These are phyloP conservation scores for Aspergillus puulaauensis DNA, from an alignment of 2,329 filamentous ascomycete genomes.

Conservation along the genomic window DNA sequence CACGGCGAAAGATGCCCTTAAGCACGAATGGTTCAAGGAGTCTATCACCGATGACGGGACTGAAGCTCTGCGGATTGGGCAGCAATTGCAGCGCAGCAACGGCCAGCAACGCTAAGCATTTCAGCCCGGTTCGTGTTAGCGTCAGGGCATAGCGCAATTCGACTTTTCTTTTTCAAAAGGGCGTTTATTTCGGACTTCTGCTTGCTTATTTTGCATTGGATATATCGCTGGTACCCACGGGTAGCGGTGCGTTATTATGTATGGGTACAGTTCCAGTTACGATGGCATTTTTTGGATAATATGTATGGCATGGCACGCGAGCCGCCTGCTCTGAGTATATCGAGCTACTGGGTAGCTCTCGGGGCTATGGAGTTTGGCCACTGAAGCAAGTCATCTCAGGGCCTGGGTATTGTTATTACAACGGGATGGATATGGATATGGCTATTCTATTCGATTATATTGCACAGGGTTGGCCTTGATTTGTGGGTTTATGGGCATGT, in stretches of 20 bases:
- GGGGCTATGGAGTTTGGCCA: conserved; percentile 3
- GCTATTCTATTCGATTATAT: conserved; percentile 9
- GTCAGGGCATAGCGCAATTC: background rate
- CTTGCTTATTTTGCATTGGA: conserved; percentile 11
- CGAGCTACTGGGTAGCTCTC: conserved; percentile 8
- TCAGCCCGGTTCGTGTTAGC: background rate
- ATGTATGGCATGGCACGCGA: conserved; percentile 9
- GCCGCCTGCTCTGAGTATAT: background rate
- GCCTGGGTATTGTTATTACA: background rate
- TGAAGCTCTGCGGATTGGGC: conserved; percentile 60
- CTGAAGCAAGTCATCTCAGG: conserved; percentile 3
- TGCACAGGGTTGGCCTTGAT: conserved; percentile 11
- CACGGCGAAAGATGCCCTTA: conserved; percentile 63
- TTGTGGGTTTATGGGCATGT: conserved; percentile 11
- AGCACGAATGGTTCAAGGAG: conserved; percentile 68
- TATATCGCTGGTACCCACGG: conserved; percentile 6
- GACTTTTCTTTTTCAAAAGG: background rate
- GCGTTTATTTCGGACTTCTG: conserved; percentile 1
- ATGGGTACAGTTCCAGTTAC: conserved; percentile 19
- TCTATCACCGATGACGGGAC: conserved; percentile 65
- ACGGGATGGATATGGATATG: conserved; percentile 3
- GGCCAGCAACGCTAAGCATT: conserved; percentile 19
- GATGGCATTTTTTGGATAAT: conserved; percentile 26
- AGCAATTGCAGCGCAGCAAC: conserved; percentile 39
- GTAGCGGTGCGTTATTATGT: conserved; percentile 12